phyloP scores from a whole-genome alignment of 1,284 basidiomycete species.

The Ustilago tritici region DNA sequence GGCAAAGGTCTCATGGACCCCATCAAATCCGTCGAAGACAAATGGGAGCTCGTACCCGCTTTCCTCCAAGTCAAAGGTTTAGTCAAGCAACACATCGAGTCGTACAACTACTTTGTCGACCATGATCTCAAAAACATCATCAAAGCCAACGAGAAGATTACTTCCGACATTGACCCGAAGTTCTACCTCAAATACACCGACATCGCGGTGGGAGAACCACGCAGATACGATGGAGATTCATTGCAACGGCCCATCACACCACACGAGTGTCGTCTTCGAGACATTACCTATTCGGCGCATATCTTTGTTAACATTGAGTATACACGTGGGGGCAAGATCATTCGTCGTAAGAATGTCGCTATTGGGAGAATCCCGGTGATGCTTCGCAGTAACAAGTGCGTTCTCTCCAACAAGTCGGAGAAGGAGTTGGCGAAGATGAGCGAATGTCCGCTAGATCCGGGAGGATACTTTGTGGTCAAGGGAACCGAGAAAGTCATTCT shows the following conservation, averaged over 20 bases:
- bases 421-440: conserved; percentile 89
- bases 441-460: conserved; percentile 97
- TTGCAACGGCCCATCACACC: conserved; percentile 89
- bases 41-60: conserved; percentile 68
- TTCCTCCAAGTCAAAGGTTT: conserved; percentile 69
- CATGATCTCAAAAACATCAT: conserved; percentile 84
- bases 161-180: conserved; percentile 94
- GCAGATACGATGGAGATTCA: conserved; percentile 80
- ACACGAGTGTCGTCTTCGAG: conserved; percentile 95
- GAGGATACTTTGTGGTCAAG: conserved; percentile 98
- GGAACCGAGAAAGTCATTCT: conserved; percentile 99
- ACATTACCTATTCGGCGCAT: conserved; percentile 94
- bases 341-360: conserved; percentile 83
- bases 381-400: conserved; percentile 89
- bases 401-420: conserved; percentile 82
- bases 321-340: conserved; percentile 89
- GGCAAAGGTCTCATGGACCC: conserved; percentile 72
- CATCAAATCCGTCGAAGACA: conserved; percentile 73
- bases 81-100: conserved; percentile 96
- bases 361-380: conserved; percentile 97
- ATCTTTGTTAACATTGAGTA: conserved; percentile 97
- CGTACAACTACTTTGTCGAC: conserved; percentile 99
- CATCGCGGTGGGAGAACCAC: conserved; percentile 82
- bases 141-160: conserved; percentile 67
- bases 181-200: conserved; percentile 98